Percentiles rank a stretch among this genome's conserved stretches.
phyloP scores from a whole-genome alignment of 805 yeast species.

The Lachancea kluyveri region DNA sequence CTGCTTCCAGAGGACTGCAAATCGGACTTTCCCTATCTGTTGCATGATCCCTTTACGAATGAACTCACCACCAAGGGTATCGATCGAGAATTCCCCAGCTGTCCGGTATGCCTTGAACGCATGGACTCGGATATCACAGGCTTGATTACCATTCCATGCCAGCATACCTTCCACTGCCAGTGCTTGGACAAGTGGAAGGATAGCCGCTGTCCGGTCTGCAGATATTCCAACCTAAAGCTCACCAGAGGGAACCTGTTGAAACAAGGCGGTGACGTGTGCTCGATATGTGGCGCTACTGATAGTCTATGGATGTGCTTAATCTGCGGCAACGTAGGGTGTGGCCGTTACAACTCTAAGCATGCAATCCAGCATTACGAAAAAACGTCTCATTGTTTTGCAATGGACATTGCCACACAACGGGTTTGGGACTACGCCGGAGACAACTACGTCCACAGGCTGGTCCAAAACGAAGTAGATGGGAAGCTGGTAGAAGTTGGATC shows the following conservation, averaged over 20 bases:
- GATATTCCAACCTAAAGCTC: conserved; percentile 52
- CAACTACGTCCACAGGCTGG: conserved; percentile 77
- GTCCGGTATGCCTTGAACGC: conserved; percentile 88
- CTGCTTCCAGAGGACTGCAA: conserved; percentile 16
- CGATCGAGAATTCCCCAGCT: conserved; percentile 70
- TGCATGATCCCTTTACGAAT: conserved; percentile 67
- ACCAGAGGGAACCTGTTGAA: conserved; percentile 17
- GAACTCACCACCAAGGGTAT: conserved; percentile 11
- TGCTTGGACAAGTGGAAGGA: conserved; percentile 87
- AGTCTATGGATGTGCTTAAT: conserved; percentile 85
- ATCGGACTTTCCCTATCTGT: conserved; percentile 54
- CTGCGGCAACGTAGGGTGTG: conserved; percentile 92
- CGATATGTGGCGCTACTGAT: conserved; percentile 48
- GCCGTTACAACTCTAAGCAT: conserved; percentile 79
- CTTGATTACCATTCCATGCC: conserved; percentile 80
- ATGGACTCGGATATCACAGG: conserved; percentile 82
- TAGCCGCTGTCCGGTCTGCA: conserved; percentile 85
- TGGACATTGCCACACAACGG: conserved; percentile 78
- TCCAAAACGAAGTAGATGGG: conserved; percentile 84
- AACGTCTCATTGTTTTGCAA: conserved; percentile 83
- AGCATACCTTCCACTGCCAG: conserved; percentile 87
- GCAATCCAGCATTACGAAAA: conserved; percentile 74
- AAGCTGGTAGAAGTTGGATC: conserved; percentile 73
- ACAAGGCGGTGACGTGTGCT: conserved; percentile 41
- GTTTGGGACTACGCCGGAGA: conserved; percentile 96